phyloP scores from a whole-genome alignment of 129 eudicot species.

The carrot (Daucus carota) region DH1_v3.0 NC_030384.2:34632501-34633000 shows the following conservation, averaged over 20 bases:
- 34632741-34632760: slow-evolving; percentile 54
- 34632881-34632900: slow-evolving; percentile 85
- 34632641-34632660: slow-evolving; percentile 52
- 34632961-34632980: slow-evolving; percentile 28
- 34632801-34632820: slow-evolving; percentile 43
- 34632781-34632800: slow-evolving; percentile 27
- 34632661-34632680: slow-evolving; percentile 33
- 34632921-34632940: slow-evolving; percentile 32
- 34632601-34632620: slow-evolving; percentile 65
- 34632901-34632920: slow-evolving; percentile 85
- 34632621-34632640: slow-evolving; percentile 67
- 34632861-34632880: slow-evolving; percentile 50
- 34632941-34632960: slow-evolving; percentile 30
- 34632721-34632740: slow-evolving; percentile 71
- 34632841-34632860: slow-evolving; percentile 30
- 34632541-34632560: slow-evolving; percentile 86
- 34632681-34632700: slow-evolving; percentile 43
- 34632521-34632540: slow-evolving; percentile 49
- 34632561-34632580: slow-evolving; percentile 83
- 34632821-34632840: slow-evolving; percentile 34
- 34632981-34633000: slow-evolving; percentile 31
- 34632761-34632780: slow-evolving; percentile 26
- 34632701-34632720: slow-evolving; percentile 55
- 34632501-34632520: slow-evolving; percentile 73
- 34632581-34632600: slow-evolving; percentile 90